A percentile compares a stretch with the other conserved stretches of the same genome.
Evolutionary conservation across 2,329 filamentous ascomycete genomes (phyloP).

Genomic region (Monilinia fructicola): DNA sequence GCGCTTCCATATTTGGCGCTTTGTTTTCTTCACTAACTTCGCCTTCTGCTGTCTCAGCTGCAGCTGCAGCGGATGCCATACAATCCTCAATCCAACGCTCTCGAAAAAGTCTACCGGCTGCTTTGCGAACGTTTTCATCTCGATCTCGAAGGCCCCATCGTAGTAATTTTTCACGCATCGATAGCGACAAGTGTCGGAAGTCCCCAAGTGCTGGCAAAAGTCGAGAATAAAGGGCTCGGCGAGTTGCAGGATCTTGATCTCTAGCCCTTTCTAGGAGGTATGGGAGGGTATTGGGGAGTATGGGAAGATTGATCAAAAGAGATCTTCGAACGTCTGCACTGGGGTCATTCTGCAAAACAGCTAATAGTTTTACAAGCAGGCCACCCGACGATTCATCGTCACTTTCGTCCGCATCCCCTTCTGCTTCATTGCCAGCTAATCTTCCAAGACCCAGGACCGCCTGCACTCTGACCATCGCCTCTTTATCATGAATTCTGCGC

Average conservation of each 20-base stretch:
- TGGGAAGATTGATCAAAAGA: slow-evolving; percentile 85
- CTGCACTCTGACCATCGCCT: slow-evolving; percentile 86
- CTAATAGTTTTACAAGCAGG: slow-evolving; percentile 77
- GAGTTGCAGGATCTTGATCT: slow-evolving; percentile 81
- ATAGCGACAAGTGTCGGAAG: slow-evolving; percentile 88
- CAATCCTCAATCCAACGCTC: slow-evolving; percentile 99
- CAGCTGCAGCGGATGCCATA: slow-evolving; percentile 63
- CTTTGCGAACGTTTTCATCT: slow-evolving; percentile 91
- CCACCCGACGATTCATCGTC: slow-evolving; percentile 67
- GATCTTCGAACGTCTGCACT: slow-evolving; percentile 90
- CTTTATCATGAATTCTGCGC: slow-evolving; percentile 89
- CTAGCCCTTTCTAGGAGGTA: slow-evolving; percentile 87
- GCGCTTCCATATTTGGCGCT: slow-evolving; percentile 72
- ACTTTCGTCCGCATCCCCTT: slow-evolving; percentile 68
- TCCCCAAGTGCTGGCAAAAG: slow-evolving; percentile 87
- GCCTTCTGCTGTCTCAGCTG: slow-evolving; percentile 57
- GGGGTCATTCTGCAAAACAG: slow-evolving; percentile 89
- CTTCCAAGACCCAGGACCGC: slow-evolving; percentile 87
- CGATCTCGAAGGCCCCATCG: slow-evolving; percentile 92
- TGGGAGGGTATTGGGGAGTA: slow-evolving; percentile 77
- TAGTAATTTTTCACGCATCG: slow-evolving; percentile 91
- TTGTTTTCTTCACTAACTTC: slow-evolving; percentile 50
- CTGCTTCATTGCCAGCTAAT: slow-evolving; percentile 74
- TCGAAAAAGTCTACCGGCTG: slow-evolving; percentile 83
- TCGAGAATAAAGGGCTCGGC: slow-evolving; percentile 82